Percentiles rank a stretch among this genome's conserved stretches.
phyloP scores from a whole-genome alignment of 352 stramenopile species.

The Pythium rhizo-oryzae region DNA sequence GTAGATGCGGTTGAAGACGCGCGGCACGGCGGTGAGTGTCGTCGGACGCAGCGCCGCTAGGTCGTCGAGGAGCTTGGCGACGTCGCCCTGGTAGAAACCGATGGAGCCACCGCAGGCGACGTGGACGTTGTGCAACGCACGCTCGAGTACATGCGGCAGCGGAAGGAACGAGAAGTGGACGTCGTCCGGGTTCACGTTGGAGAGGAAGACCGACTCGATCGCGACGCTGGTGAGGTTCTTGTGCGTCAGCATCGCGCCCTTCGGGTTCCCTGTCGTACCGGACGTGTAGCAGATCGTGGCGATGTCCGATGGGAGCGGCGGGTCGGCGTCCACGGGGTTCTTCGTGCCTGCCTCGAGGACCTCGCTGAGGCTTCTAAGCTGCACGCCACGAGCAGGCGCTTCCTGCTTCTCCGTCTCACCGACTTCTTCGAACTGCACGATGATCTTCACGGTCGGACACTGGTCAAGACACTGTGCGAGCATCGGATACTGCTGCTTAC shows the following conservation, averaged over 20 bases:
- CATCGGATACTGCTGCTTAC: slow-evolving; percentile 55
- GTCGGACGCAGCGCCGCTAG: slow-evolving; percentile 90
- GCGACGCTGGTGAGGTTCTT: slow-evolving; percentile 45
- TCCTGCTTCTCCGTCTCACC: slow-evolving; percentile 34
- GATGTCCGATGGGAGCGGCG: slow-evolving; percentile 68
- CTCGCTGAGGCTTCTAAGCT: slow-evolving; percentile 45
- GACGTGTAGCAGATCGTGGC: slow-evolving; percentile 92
- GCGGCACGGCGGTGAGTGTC: slow-evolving; percentile 91
- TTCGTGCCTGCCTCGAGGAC: slow-evolving; percentile 40
- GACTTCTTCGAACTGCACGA: slow-evolving; percentile 60
- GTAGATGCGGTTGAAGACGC: slow-evolving; percentile 87
- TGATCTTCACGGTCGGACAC: slow-evolving; percentile 52
- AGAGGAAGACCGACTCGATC: slow-evolving; percentile 19
- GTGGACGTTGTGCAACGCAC: slow-evolving; percentile 83
- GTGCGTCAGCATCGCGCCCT: slow-evolving; percentile 71
- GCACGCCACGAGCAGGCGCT: slow-evolving; percentile 37
- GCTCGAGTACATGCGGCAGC: slow-evolving; percentile 96
- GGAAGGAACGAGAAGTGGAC: slow-evolving; percentile 88
- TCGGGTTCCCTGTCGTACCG: slow-evolving; percentile 72
- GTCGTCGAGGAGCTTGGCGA: slow-evolving; percentile 91
- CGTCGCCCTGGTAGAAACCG: slow-evolving; percentile 82
- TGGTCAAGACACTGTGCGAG: slow-evolving; percentile 40
- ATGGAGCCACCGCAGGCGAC: slow-evolving; percentile 72
- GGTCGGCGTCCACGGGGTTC: slow-evolving; percentile 49
- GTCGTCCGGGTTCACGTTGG: slow-evolving; percentile 30